Evolutionary conservation across 2,329 filamentous ascomycete species (phyloP), one percentile per base, ranked within the genome.

Genomic region (Alternaria sp.): DNA sequence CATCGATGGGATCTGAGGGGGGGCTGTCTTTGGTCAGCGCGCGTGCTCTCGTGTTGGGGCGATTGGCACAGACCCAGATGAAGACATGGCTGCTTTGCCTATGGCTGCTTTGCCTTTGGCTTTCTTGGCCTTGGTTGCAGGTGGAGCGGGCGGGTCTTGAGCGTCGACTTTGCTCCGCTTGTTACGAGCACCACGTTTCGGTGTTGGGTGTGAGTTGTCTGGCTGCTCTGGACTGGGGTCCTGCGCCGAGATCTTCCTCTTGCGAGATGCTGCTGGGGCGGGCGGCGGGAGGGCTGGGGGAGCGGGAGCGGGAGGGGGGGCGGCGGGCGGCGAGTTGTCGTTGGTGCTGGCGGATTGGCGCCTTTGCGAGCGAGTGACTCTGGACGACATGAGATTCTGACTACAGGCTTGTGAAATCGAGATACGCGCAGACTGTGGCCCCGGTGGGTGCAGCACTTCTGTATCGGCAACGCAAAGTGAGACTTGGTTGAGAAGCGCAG

Each of bases 281-380:
- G 79, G 80, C 65, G 81, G 77, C 69, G 72, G 80, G 73, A 77
- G 79, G 71, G 78, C 80, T 54, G n/a, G n/a, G n/a, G n/a, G n/a
- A n/a, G n/a, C n/a, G n/a, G n/a, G n/a, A n/a, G 66, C 66, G 45
- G 72, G 77, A 50, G 80, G 76, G 74, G 80, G 72, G 61, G 68
- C 71, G 65, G 63, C 74, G 65, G 70, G 74, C 44, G 70, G 72
- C 31, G 69, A 66, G 56, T 64, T 66, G 53, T 73, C 64, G 71
- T 63, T 74, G 63, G 86, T 77, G 65, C 77, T 75, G 75, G 84
- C 84, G 80, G 91, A 90, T 83, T 91, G 91, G 86, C 92, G 89
- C 84, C 93, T 93, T 83, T 93, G 90, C 75, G 93, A 95, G 84
- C 94, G 92, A 85, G 94, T 97, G 75, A 95, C 89, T 91, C 93